Evolutionary conservation across 2,329 filamentous ascomycete genomes (phyloP).

Genomic region (Dryadomyces quercivorus): DNA sequence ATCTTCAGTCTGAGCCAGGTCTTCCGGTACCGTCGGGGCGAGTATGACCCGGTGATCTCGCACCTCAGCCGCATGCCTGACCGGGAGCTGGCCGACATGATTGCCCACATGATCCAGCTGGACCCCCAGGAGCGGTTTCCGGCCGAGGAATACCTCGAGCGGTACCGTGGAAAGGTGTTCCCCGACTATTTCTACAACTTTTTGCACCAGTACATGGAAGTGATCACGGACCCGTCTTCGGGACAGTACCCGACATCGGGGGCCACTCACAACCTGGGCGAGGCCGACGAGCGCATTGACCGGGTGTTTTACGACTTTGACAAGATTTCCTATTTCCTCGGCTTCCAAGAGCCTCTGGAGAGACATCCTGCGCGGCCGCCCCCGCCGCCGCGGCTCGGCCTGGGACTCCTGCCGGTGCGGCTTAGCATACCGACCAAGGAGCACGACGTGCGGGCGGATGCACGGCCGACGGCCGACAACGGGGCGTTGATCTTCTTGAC

Average conservation of each 20-base stretch:
- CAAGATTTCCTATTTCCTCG: conserved; percentile 91
- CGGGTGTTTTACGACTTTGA: conserved; percentile 91
- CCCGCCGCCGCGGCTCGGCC: conserved; percentile 32
- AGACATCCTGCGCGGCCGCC: not conserved
- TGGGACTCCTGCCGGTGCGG: conserved; percentile 64
- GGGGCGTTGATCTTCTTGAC: conserved; percentile 88
- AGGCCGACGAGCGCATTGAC: conserved; percentile 89
- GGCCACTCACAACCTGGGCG: conserved; percentile 59
- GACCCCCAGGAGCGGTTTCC: conserved; percentile 87
- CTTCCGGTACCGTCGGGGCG: conserved; percentile 83
- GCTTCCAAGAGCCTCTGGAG: conserved; percentile 42
- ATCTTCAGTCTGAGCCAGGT: conserved; percentile 97
- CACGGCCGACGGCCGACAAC: conserved; percentile 60
- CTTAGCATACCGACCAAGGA: conserved; percentile 80
- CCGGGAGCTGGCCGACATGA: conserved; percentile 73
- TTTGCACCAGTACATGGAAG: conserved; percentile 92
- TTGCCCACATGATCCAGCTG: conserved; percentile 91
- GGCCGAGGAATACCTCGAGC: conserved; percentile 84
- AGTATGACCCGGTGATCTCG: conserved; percentile 77
- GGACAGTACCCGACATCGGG: conserved; percentile 62
- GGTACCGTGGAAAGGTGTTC: conserved; percentile 86
- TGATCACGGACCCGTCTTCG: conserved; percentile 82
- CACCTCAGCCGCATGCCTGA: conserved; percentile 82
- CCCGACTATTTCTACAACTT: conserved; percentile 97
- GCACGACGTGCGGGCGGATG: conserved; percentile 49